Conservation (phyloP, 116 monocot genomes). For the Zostera marina region DNA sequence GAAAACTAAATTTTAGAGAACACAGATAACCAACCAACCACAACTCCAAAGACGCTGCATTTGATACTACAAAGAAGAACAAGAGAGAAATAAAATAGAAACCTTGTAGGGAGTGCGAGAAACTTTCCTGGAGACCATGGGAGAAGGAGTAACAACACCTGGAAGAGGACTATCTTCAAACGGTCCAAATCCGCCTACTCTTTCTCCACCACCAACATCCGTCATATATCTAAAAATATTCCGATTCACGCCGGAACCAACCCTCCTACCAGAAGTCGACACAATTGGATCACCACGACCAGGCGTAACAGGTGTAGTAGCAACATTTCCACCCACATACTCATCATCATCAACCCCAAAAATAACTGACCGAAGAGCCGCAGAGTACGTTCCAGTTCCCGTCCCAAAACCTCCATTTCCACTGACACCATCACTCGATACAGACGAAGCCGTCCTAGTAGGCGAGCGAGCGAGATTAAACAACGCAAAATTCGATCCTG, state of each 20-base stretch:
- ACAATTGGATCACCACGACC: no score
- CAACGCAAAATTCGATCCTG: slow-evolving; percentile 70
- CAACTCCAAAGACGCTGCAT: no score
- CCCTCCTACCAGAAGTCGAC: background rate
- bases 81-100: no score
- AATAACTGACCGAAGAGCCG: slow-evolving; percentile 16
- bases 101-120: slow-evolving; percentile 78
- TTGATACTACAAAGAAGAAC: no score
- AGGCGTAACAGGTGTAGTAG: slow-evolving; percentile 5
- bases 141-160: slow-evolving; percentile 24
- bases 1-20: background rate
- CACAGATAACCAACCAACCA: background rate
- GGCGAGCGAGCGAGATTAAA: slow-evolving; percentile 32
- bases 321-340: no score
- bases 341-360: slow-evolving; percentile 8
- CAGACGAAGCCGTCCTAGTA: background rate
- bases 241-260: slow-evolving; percentile 9
- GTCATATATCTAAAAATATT: slow-evolving; percentile 80
- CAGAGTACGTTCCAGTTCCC: slow-evolving; percentile 9
- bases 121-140: slow-evolving; percentile 57
- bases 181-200: background rate
- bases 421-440: background rate
- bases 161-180: slow-evolving; percentile 39
- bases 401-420: slow-evolving; percentile 2
- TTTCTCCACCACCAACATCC: slow-evolving; percentile 30